Percentiles rank a stretch among this genome's conserved stretches.
Evolutionary conservation across 2,329 filamentous ascomycete genomes (phyloP).

Genomic region (Aspergillus unguis): DNA sequence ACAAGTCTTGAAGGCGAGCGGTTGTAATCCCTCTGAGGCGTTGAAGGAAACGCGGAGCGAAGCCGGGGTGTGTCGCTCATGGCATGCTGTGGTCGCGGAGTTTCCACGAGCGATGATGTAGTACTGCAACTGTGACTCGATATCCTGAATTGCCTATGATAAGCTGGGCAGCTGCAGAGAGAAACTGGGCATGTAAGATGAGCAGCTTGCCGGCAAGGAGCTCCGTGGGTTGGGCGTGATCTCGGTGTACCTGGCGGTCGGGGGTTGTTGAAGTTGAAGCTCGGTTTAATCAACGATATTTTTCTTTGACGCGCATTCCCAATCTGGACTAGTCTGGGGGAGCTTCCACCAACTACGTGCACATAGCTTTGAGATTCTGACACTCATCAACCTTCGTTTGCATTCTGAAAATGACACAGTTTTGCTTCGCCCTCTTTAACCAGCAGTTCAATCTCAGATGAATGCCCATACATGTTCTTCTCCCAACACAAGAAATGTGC

Average conservation of each 20-base stretch:
- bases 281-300: background rate
- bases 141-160: background rate
- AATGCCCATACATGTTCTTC: background rate
- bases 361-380: background rate
- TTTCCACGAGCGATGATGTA: constrained; percentile 10
- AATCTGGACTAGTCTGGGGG: constrained; percentile 6
- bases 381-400: background rate
- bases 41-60: constrained; percentile 76
- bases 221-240: background rate
- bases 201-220: background rate
- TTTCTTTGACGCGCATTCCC: constrained; percentile 10
- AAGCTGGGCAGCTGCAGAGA: background rate
- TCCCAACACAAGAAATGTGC: background rate
- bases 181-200: background rate
- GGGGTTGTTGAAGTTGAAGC: background rate
- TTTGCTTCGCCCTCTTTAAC: background rate
- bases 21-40: constrained; percentile 54
- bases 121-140: constrained; percentile 3
- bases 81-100: constrained; percentile 52
- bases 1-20: constrained; percentile 26
- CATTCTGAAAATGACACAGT: no score
- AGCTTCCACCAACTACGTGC: background rate
- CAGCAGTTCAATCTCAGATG: background rate
- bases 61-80: constrained; percentile 82
- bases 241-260: background rate